Percentiles rank a stretch among this genome's conserved stretches.
These are phyloP conservation scores for Arachnopeziza araneosa DNA, from an alignment of 2,329 filamentous ascomycete genomes.

Conservation along the genomic window DNA sequence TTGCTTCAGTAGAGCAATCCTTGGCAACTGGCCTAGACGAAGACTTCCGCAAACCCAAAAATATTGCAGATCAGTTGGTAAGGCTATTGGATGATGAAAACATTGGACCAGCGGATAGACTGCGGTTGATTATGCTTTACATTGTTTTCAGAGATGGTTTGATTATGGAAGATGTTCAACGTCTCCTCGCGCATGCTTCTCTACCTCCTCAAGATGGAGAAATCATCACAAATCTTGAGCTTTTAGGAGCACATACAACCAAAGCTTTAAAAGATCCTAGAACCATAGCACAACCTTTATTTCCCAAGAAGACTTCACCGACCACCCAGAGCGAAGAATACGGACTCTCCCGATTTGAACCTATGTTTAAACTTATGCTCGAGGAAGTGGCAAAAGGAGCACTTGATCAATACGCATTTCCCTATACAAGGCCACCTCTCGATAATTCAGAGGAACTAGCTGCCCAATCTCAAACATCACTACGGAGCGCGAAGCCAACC, in stretches of 20 bases:
- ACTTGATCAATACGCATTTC: slow-evolving; percentile 62
- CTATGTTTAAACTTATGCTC: slow-evolving; percentile 75
- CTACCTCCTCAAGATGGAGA: slow-evolving; percentile 70
- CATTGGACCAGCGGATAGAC: slow-evolving; percentile 64
- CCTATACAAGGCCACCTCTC: slow-evolving; percentile 66
- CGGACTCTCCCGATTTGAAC: slow-evolving; percentile 80
- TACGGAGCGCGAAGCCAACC: slow-evolving; percentile 87
- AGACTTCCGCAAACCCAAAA: slow-evolving; percentile 85
- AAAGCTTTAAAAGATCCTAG: slow-evolving; percentile 72
- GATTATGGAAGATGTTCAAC: slow-evolving; percentile 74
- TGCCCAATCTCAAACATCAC: slow-evolving; percentile 60
- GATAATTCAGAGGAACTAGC: slow-evolving; percentile 54
- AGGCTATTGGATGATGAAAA: slow-evolving; percentile 82
- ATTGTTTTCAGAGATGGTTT: slow-evolving; percentile 82
- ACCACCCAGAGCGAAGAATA: slow-evolving; percentile 65
- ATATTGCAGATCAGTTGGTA: slow-evolving; percentile 78
- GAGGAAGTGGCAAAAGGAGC: slow-evolving; percentile 65
- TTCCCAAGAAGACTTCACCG: slow-evolving; percentile 58
- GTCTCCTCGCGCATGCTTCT: slow-evolving; percentile 76
- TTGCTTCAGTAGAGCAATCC: slow-evolving; percentile 84
- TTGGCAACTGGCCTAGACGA: slow-evolving; percentile 90
- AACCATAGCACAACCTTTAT: slow-evolving; percentile 60
- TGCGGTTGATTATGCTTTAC: slow-evolving; percentile 82
- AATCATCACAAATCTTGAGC: slow-evolving; percentile 69
- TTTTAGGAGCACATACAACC: slow-evolving; percentile 71